phyloP scores from a whole-genome alignment of 2,329 filamentous ascomycete genomes.

The Diaporthe sp. region DNA sequence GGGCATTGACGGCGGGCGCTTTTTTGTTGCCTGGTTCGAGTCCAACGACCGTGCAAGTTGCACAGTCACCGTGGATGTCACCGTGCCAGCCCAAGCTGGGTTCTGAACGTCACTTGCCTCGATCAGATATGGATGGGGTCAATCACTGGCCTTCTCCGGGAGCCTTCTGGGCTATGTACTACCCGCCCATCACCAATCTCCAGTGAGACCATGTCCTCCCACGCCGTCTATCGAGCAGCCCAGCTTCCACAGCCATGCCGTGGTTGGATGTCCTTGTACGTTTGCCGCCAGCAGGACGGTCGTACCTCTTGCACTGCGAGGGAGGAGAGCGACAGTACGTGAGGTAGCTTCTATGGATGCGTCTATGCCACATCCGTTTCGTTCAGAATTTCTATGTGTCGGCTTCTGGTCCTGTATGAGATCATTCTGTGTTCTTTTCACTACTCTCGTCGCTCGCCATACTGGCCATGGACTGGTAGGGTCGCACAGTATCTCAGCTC shows the following conservation, averaged over 20 bases:
- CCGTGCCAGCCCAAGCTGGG: not conserved
- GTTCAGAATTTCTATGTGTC: not conserved
- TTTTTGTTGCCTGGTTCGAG: constrained; percentile 1
- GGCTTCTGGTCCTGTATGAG: not conserved
- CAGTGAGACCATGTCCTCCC: not conserved
- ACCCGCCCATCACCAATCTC: too few species aligned
- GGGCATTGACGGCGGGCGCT: not conserved
- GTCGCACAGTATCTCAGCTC: not conserved
- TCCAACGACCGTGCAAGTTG: not conserved
- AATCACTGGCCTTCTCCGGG: not conserved
- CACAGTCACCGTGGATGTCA: not conserved
- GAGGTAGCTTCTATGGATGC: not conserved
- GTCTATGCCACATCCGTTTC: not conserved
- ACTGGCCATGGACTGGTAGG: not conserved
- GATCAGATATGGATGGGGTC: not conserved
- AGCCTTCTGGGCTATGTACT: not conserved
- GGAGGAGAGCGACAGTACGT: not conserved
- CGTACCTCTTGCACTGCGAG: not conserved
- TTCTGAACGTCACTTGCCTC: not conserved
- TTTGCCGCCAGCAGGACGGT: not conserved
- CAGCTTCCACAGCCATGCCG: not conserved
- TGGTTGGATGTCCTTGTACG: too few species aligned
- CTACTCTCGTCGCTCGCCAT: not conserved
- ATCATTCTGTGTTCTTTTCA: not conserved
- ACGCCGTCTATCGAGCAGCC: too few species aligned